Conservation (phyloP, 202 grass and related monocot species). For the Carex arenaria region DNA sequence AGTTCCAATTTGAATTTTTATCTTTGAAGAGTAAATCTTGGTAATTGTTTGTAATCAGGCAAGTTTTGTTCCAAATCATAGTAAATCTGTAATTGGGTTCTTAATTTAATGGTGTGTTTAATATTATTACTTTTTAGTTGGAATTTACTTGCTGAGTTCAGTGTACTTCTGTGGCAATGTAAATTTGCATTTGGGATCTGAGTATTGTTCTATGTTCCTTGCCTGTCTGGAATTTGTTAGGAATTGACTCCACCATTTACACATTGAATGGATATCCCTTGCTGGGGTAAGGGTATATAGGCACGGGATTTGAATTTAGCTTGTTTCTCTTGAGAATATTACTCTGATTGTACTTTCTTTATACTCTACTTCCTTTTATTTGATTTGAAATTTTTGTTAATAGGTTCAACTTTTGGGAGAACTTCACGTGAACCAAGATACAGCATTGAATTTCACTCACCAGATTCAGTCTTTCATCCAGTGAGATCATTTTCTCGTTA, state of each 20-base stretch:
- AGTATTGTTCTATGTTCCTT: not conserved
- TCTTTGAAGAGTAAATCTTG: not conserved
- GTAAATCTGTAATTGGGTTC: not conserved
- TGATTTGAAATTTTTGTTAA: not conserved
- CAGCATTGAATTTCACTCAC: constrained; percentile 49
- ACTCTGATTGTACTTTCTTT: not conserved
- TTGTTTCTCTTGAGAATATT: not conserved
- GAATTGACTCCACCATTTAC: not conserved
- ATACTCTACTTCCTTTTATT: not conserved
- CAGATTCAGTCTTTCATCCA: constrained; percentile 51
- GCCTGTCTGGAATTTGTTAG: not conserved
- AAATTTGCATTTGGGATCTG: not conserved
- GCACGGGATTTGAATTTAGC: not conserved
- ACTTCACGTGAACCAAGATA: constrained; percentile 79
- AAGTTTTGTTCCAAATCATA: not conserved
- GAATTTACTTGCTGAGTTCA: not conserved
- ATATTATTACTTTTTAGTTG: not conserved
- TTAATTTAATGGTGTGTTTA: not conserved
- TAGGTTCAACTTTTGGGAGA: constrained; percentile 74
- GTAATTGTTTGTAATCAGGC: not conserved
- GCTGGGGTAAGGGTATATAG: no score
- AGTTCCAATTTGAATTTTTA: not conserved
- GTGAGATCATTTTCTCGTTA: constrained; percentile 34
- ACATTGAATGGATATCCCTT: not conserved
- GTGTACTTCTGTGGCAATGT: not conserved